Percentiles rank a stretch among this genome's conserved stretches.
These are phyloP conservation scores for Agrocybe chaxingu DNA, from an alignment of 768 basidiomycete genomes.

Conservation along the genomic window DNA sequence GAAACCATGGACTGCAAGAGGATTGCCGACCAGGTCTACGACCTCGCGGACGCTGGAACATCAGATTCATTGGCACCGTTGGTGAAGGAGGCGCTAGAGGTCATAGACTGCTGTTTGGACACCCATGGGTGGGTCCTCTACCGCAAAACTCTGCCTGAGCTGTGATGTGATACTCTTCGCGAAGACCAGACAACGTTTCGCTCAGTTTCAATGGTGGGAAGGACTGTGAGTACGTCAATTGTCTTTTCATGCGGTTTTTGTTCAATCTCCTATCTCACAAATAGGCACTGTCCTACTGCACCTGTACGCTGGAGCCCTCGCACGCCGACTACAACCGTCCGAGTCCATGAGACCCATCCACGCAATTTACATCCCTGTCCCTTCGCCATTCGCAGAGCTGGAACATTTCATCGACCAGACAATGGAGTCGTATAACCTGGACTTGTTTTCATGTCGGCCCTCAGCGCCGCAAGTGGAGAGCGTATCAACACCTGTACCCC, in stretches of 20 bases:
- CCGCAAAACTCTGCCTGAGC: conserved; percentile 5
- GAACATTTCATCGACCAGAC: conserved; percentile 79
- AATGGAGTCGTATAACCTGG: conserved; percentile 63
- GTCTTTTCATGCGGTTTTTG: neutral
- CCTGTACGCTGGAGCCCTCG: conserved; percentile 75
- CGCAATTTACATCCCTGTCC: conserved; percentile 85
- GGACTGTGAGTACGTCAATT: conserved; percentile 70
- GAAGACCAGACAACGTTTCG: conserved; percentile 66
- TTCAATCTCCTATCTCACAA: neutral
- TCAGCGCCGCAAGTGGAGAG: conserved; percentile 46
- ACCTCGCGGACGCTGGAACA: conserved; percentile 45
- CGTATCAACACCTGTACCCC: conserved; percentile 34
- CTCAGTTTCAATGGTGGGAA: conserved; percentile 99
- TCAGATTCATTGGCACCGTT: conserved; percentile 49
- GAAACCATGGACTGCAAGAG: conserved; percentile 44
- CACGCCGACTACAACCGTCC: conserved; percentile 33
- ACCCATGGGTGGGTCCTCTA: conserved; percentile 69
- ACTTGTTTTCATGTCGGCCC: conserved; percentile 60
- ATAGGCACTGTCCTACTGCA: conserved; percentile 94
- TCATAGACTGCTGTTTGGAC: conserved; percentile 77
- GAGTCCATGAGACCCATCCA: conserved; percentile 46
- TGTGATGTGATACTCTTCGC: conserved; percentile 15
- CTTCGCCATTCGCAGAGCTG: conserved; percentile 81
- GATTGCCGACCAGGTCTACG: conserved; percentile 59
- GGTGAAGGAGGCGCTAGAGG: conserved; percentile 77